A percentile compares a stretch with the other conserved stretches of the same genome.
These are phyloP conservation scores for Phytophthora syringae DNA, from an alignment of 352 stramenopile genomes.

Conservation along the genomic window DNA sequence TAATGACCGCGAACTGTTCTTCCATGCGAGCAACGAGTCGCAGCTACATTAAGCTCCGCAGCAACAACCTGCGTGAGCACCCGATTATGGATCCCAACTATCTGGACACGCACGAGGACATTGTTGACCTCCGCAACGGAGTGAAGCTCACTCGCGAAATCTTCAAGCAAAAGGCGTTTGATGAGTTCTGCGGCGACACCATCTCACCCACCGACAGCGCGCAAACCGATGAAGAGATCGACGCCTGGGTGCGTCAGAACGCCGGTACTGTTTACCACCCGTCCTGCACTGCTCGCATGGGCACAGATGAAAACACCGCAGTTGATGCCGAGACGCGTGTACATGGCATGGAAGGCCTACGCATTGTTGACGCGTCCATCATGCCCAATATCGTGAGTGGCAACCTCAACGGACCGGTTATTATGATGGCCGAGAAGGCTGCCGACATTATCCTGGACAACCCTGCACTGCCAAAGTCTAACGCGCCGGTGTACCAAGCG, in stretches of 20 bases:
- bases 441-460: conserved; percentile 92
- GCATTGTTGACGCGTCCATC: conserved; percentile 93
- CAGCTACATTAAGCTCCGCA: conserved; percentile 82
- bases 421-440: conserved; percentile 94
- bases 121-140: conserved; percentile 77
- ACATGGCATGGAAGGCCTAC: conserved; percentile 86
- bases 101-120: conserved; percentile 78
- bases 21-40: conserved; percentile 89
- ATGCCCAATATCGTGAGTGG: conserved; percentile 95
- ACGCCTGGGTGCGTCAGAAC: conserved; percentile 85
- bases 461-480: conserved; percentile 72
- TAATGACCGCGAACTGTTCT: conserved; percentile 89
- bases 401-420: conserved; percentile 94
- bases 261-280: conserved; percentile 90
- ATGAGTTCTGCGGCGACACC: conserved; percentile 81
- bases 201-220: conserved; percentile 74
- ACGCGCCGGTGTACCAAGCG: conserved; percentile 70
- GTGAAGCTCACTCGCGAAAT: conserved; percentile 88
- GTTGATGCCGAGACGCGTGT: conserved; percentile 90
- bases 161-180: conserved; percentile 86
- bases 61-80: conserved; percentile 72
- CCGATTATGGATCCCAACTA: conserved; percentile 92
- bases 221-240: conserved; percentile 76
- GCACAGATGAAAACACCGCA: conserved; percentile 78
- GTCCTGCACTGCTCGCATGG: conserved; percentile 92